Conservation (phyloP, 495 filamentous ascomycete genomes). For the Massariosphaeria phaeospora region DNA sequence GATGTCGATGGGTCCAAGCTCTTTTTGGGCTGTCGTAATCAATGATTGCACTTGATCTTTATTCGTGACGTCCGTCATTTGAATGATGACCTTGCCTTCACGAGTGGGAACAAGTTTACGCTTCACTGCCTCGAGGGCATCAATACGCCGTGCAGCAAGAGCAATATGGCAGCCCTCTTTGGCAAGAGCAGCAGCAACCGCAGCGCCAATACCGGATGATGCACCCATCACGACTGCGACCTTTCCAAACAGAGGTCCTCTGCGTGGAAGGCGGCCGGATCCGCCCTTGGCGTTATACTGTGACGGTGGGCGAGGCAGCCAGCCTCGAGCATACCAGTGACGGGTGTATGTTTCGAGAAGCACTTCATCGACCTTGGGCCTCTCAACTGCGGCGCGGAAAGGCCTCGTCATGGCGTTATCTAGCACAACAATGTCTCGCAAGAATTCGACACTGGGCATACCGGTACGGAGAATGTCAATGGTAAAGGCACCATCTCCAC, state of each 20-base stretch:
- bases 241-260: conserved; percentile 50
- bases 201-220: conserved; percentile 53
- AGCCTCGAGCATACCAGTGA: conserved; percentile 65
- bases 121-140: conserved; percentile 56
- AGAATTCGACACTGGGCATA: conserved; percentile 61
- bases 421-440: conserved; percentile 55
- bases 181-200: conserved; percentile 42
- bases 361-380: conserved; percentile 55
- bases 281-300: conserved; percentile 40
- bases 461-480: conserved; percentile 45
- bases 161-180: conserved; percentile 57
- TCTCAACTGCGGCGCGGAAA: conserved; percentile 51
- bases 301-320: conserved; percentile 54
- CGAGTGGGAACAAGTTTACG: conserved; percentile 44
- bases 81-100: conserved; percentile 54
- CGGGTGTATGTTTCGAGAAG: conserved; percentile 62
- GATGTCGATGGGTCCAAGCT: conserved; percentile 61
- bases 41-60: conserved; percentile 53
- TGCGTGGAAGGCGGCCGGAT: conserved; percentile 37
- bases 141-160: conserved; percentile 57
- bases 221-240: conserved; percentile 54
- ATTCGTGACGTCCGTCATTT: conserved; percentile 59
- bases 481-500: conserved; percentile 57
- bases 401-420: conserved; percentile 55
- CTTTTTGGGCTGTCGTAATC: conserved; percentile 46